Evolutionary conservation across 345 rosid genomes (phyloP).

Genomic region (Boechera divaricarpa): DNA sequence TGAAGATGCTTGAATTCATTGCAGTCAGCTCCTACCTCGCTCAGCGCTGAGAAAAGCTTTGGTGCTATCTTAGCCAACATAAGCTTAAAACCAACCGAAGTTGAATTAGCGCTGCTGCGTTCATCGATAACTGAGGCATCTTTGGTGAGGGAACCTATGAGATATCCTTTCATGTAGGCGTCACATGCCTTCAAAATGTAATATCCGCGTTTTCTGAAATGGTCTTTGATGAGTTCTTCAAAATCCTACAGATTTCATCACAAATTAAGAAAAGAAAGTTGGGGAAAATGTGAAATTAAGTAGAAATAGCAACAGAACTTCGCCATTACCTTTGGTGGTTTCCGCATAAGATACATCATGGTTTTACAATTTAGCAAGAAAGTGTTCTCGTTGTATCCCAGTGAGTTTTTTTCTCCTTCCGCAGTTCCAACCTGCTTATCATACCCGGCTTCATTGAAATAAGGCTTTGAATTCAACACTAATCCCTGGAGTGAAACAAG

Average conservation of each 20-base stretch:
- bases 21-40: constrained; percentile 74
- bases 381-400: constrained; percentile 90
- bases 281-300: constrained; percentile 11
- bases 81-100: constrained; percentile 91
- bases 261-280: constrained; percentile 5
- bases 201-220: constrained; percentile 82
- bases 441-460: constrained; percentile 98
- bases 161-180: constrained; percentile 87
- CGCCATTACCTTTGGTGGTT: constrained; percentile 76
- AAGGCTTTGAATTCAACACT: constrained; percentile 94
- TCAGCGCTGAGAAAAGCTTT: constrained; percentile 68
- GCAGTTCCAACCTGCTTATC: constrained; percentile 94
- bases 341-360: constrained; percentile 92
- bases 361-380: constrained; percentile 94
- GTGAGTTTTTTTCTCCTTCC: constrained; percentile 95
- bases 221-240: constrained; percentile 73
- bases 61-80: constrained; percentile 89
- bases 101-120: constrained; percentile 55
- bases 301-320: constrained; percentile 24
- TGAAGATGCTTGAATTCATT: constrained; percentile 57
- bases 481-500: constrained; percentile 97
- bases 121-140: constrained; percentile 63
- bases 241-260: constrained; percentile 64
- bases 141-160: constrained; percentile 84
- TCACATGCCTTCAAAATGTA: constrained; percentile 93